phyloP scores from a whole-genome alignment of 1,139 yeast genomes.

The Hemisphaericaspora xylofermentans region DNA sequence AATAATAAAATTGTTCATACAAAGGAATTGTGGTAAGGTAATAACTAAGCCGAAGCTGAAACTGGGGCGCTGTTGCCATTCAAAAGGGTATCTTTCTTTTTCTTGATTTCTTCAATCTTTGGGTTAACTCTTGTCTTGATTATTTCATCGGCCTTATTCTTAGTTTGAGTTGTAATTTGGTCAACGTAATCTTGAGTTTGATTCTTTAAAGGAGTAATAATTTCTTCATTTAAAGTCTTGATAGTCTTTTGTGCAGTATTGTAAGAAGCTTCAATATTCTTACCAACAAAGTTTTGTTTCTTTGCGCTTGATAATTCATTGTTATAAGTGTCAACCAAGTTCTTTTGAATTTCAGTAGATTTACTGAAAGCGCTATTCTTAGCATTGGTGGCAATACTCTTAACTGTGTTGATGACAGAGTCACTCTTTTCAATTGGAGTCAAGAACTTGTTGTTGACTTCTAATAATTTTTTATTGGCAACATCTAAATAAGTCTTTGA shows the following conservation, averaged over 20 bases:
- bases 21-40: not conserved
- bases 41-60: conserved; percentile 19
- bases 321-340: conserved; percentile 36
- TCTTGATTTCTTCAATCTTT: conserved; percentile 13
- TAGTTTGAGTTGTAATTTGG: conserved; percentile 37
- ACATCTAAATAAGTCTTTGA: conserved; percentile 11
- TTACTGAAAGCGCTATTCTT: conserved; percentile 27
- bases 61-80: conserved; percentile 13
- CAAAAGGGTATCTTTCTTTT: conserved; percentile 14
- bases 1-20: no score
- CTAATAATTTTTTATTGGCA: conserved; percentile 12
- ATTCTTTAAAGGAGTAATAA: conserved; percentile 40
- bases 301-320: conserved; percentile 25
- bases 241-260: conserved; percentile 37
- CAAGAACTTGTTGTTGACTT: conserved; percentile 13
- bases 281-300: conserved; percentile 18
- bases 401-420: conserved; percentile 26
- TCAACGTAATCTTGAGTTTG: conserved; percentile 41
- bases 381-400: conserved; percentile 29
- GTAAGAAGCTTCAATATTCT: conserved; percentile 38
- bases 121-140: conserved; percentile 23
- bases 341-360: conserved; percentile 32
- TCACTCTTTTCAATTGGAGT: conserved; percentile 13
- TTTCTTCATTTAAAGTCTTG: conserved; percentile 35
- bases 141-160: conserved; percentile 38